phyloP scores from a whole-genome alignment of 2,329 filamentous ascomycete genomes.

The Botryosphaeria dothidea region DNA sequence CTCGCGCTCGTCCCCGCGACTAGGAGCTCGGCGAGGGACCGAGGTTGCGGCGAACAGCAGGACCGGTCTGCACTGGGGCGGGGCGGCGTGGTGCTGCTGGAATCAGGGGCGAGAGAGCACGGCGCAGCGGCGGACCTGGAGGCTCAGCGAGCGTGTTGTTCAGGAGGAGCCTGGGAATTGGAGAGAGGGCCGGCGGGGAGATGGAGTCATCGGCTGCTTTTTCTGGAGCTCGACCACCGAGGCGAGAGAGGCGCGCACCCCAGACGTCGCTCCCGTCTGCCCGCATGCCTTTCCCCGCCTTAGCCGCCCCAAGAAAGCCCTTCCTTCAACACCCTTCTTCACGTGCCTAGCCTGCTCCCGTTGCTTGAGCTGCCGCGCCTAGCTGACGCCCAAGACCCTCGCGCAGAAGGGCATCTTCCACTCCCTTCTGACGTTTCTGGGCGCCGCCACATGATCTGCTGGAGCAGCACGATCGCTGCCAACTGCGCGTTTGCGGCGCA shows the following conservation, averaged over 20 bases:
- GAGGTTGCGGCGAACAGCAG: conserved; percentile 15
- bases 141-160: background rate
- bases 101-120: background rate
- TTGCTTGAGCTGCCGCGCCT: background rate
- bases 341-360: background rate
- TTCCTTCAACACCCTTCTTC: background rate
- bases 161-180: conserved; percentile 9
- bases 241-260: conserved; percentile 9
- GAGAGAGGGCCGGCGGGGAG: background rate
- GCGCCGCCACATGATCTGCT: background rate
- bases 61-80: background rate
- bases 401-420: background rate
- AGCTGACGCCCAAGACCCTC: background rate
- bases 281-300: conserved; percentile 12
- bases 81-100: background rate
- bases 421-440: background rate
- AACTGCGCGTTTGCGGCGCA: background rate
- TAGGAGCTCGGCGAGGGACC: conserved; percentile 12
- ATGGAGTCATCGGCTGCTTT: conserved; percentile 18
- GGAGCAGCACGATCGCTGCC: background rate
- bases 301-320: background rate
- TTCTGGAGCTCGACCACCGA: conserved; percentile 15
- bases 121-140: background rate
- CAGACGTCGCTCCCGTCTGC: conserved; percentile 19
- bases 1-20: background rate